Evolutionary conservation across 495 filamentous ascomycete species (phyloP).

Genomic region (Podospora pseudopauciseta): DNA sequence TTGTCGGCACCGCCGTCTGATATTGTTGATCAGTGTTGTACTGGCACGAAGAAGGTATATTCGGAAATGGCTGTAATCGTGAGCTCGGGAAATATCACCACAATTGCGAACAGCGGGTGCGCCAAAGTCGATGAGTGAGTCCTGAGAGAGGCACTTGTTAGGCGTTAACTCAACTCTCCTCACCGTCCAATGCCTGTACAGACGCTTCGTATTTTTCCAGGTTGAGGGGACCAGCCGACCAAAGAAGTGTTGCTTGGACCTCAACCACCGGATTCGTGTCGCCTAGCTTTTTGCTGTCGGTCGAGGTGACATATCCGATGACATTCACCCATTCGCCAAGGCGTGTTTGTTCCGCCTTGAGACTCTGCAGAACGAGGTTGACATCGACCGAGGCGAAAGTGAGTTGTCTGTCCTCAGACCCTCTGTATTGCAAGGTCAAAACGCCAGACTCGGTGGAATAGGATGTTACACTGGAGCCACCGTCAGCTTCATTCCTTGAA

Average conservation of each 20-base stretch:
- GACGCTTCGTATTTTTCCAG: conserved; percentile 60
- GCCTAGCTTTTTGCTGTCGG: conserved; percentile 12
- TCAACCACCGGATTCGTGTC: conserved; percentile 23
- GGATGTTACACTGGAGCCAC: conserved; percentile 56
- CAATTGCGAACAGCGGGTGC: not conserved
- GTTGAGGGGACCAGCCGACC: conserved; percentile 60
- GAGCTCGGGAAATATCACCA: not conserved
- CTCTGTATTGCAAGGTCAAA: conserved; percentile 64
- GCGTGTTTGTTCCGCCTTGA: conserved; percentile 61
- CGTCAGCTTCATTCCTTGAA: conserved; percentile 13
- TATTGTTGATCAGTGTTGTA: not conserved
- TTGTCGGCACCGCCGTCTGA: conserved; percentile 3
- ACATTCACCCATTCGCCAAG: conserved; percentile 90
- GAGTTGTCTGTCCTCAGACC: conserved; percentile 41
- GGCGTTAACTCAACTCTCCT: not conserved
- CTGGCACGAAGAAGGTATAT: not conserved
- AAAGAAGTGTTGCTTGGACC: conserved; percentile 65
- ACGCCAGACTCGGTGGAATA: conserved; percentile 60
- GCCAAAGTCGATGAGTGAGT: not conserved
- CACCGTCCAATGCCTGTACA: conserved; percentile 21
- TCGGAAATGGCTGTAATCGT: not conserved
- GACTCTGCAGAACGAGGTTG: conserved; percentile 59
- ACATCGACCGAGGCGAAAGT: conserved; percentile 62
- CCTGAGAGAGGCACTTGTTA: not conserved
- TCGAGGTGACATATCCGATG: conserved; percentile 67